These are phyloP conservation scores for Fusarium metavorans DNA, from an alignment of 2,329 filamentous ascomycete species.

Conservation along the genomic window DNA sequence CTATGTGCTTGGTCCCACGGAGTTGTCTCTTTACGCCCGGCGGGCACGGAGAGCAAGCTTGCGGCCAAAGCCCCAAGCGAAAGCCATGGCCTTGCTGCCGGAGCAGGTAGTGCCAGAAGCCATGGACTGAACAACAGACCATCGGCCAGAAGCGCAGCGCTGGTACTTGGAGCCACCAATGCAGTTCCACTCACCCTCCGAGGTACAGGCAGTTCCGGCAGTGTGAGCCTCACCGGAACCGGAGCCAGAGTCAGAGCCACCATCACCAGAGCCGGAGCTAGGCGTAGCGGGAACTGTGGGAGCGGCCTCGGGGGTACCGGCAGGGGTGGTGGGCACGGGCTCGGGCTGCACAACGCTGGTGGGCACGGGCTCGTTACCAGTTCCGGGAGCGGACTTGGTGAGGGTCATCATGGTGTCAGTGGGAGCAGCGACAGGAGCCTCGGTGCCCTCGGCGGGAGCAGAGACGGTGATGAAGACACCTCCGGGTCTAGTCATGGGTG, in stretches of 20 bases:
- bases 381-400: slow-evolving; percentile 37
- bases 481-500: slow-evolving; percentile 51
- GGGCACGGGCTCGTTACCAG: slow-evolving; percentile 23
- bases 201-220: slow-evolving; percentile 59
- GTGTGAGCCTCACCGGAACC: slow-evolving; percentile 46
- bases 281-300: slow-evolving; percentile 29
- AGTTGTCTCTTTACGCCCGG: slow-evolving; percentile 20
- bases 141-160: slow-evolving; percentile 70
- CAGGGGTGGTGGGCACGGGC: slow-evolving; percentile 19
- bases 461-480: slow-evolving; percentile 57
- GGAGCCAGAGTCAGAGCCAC: slow-evolving; percentile 31
- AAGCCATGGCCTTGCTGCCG: slow-evolving; percentile 41
- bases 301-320: slow-evolving; percentile 24
- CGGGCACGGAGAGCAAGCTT: slow-evolving; percentile 34
- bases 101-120: slow-evolving; percentile 66
- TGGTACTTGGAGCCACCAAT: slow-evolving; percentile 68
- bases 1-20: background rate
- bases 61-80: slow-evolving; percentile 37
- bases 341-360: slow-evolving; percentile 10
- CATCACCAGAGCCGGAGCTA: slow-evolving; percentile 37
- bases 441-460: slow-evolving; percentile 38
- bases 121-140: slow-evolving; percentile 63
- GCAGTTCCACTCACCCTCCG: slow-evolving; percentile 71
- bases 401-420: slow-evolving; percentile 41
- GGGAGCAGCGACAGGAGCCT: slow-evolving; percentile 36